Evolutionary conservation across 306 rosid species (phyloP), one percentile per base, ranked within the genome.

Genomic region (Quercus suber): DNA sequence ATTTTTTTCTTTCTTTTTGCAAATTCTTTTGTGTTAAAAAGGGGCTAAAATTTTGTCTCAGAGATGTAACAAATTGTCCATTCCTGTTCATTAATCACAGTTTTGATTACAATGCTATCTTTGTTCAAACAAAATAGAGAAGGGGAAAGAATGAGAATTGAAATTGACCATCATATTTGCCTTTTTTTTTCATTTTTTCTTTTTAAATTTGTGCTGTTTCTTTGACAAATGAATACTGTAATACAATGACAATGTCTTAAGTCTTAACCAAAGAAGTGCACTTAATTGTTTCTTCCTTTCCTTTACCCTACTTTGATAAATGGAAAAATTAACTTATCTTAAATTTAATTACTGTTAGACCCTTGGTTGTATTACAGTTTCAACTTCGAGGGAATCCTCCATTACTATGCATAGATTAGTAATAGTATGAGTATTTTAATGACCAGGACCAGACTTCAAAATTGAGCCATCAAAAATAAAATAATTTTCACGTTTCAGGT

Each of bases 21-120:
- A 10, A 37, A 82, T 84, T 87, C 80, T 85, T 79, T 18, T 80
- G 71, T 57, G 43, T 75, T 79, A 37, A 55, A 75, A 71, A 37
- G 49, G 13, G 52, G 57, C 73, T 19, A 57, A 78, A 45, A 77
- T 70, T 69, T 75, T 59, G 76, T 79, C 73, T 68, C 73, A 85
- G 82, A 77, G 71, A 83, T 81, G 81, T 82, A 51, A 82, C 73
- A 68, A 61, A 64, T 63, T 77, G 79, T 73, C 71, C 72, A 67
- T 67, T 63, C 69, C 76, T 18, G 67, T 83, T 79, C 83, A 65
- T 73, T 72, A 67, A 12, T 56, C 64, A 61, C 77, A 27, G 27
- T 49, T 65, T 72, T 71, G 67, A 56, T 73, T 37, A 69, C 63
- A 78, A 23, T 80, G 80, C 15, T 61, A 68, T 77, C 43, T 73